Evolutionary conservation across 108 stramenopile species (phyloP), one percentile per base, ranked within the genome.

Genomic region (Mediolabrus comicus): DNA sequence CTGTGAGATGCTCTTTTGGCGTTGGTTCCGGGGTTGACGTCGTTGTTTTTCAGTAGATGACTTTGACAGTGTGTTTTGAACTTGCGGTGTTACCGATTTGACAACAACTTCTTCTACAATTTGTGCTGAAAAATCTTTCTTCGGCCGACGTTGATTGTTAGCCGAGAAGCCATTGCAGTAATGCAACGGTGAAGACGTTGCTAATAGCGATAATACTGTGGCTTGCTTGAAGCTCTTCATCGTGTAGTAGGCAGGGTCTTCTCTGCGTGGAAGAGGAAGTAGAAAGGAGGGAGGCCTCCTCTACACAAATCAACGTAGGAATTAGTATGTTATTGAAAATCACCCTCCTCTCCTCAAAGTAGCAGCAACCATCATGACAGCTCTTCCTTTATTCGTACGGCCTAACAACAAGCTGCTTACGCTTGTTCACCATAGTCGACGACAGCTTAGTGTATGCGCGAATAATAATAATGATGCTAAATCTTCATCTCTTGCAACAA

Each of bases 401-500:
- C n/a, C n/a, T n/a, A n/a, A n/a, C n/a, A n/a, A n/a, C n/a, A n/a
- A n/a, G n/a, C n/a, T n/a, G n/a, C n/a, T n/a, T n/a, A n/a, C n/a
- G n/a, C n/a, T n/a, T n/a, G n/a, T n/a, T n/a, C n/a, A n/a, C n/a
- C n/a, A n/a, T n/a, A n/a, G n/a, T n/a, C n/a, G n/a, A n/a, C n/a
- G n/a, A n/a, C n/a, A n/a, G n/a, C n/a, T n/a, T n/a, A n/a, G n/a
- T n/a, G n/a, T n/a, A n/a, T n/a, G n/a, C n/a, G n/a, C n/a, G n/a
- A n/a, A n/a, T n/a, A n/a, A n/a, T n/a, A n/a, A n/a, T n/a, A n/a
- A n/a, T n/a, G 29, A 38, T 31, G 25, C 4, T 25, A 22, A 26
- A 14, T 60, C 16, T 24, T 51, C 27, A 60, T 69, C 79, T 4
- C 54, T 81, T n/a, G 72, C 80, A 3, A 71, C 77, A 10, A 61